These are phyloP conservation scores for Kwoniella dendrophila DNA, from an alignment of 768 basidiomycete genomes.

Conservation along the genomic window DNA sequence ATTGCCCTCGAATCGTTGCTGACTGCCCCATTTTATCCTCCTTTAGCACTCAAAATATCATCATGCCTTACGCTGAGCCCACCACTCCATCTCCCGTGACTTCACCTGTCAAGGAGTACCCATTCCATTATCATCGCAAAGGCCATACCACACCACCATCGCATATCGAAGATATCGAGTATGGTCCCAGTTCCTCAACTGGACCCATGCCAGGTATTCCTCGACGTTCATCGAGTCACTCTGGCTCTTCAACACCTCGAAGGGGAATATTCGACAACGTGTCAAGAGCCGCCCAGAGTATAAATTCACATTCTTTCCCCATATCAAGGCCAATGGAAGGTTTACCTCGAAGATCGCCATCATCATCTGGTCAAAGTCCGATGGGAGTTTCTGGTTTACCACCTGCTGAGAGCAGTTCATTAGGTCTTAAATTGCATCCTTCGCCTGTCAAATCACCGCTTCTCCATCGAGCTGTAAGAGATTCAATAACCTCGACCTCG, in stretches of 20 bases:
- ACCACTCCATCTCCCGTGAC: slow-evolving; percentile 40
- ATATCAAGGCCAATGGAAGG: slow-evolving; percentile 43
- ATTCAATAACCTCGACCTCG: slow-evolving; percentile 44
- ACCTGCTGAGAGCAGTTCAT: slow-evolving; percentile 25
- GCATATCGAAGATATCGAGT: slow-evolving; percentile 34
- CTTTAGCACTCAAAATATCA: slow-evolving; percentile 7
- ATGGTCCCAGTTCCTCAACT: slow-evolving; percentile 22
- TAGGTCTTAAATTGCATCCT: slow-evolving; percentile 44
- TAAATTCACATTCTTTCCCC: slow-evolving; percentile 19
- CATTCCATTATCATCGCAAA: slow-evolving; percentile 29
- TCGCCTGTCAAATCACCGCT: slow-evolving; percentile 30
- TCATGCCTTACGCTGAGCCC: slow-evolving; percentile 54
- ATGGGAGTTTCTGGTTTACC: slow-evolving; percentile 19
- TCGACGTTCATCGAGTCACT: slow-evolving; percentile 39
- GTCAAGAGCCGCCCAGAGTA: slow-evolving; percentile 29
- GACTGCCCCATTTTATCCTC: slow-evolving; percentile 3
- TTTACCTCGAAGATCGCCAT: slow-evolving; percentile 31
- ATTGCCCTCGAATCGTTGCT: not conserved
- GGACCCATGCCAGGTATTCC: slow-evolving; percentile 52
- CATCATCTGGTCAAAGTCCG: slow-evolving; percentile 14
- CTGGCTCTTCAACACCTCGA: slow-evolving; percentile 36
- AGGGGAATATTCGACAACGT: slow-evolving; percentile 28
- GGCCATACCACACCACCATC: slow-evolving; percentile 31
- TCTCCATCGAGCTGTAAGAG: slow-evolving; percentile 28
- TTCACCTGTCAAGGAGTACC: slow-evolving; percentile 40